These are phyloP conservation scores for Endogone sp. DNA, from an alignment of 192 early-diverging fungal species.

Conservation along the genomic window DNA sequence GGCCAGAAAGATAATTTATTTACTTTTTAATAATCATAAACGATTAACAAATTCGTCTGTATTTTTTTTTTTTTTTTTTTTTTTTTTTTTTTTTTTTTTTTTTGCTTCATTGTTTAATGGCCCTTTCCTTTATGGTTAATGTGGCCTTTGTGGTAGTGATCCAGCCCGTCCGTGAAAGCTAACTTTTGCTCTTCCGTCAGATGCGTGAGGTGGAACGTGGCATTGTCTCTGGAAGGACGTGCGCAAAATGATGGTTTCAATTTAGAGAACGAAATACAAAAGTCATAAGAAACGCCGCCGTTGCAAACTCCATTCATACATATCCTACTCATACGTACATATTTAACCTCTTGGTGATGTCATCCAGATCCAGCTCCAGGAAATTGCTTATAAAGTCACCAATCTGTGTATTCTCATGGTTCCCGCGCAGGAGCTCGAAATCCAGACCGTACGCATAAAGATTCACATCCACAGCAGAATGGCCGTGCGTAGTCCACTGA, in stretches of 20 bases:
- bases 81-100: not conserved
- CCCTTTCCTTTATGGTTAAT: not conserved
- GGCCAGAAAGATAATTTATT: too few species aligned
- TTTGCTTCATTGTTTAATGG: not conserved
- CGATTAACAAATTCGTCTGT: too few species aligned
- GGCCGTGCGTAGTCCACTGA: constrained; percentile 84
- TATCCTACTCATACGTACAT: not conserved
- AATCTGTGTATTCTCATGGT: constrained; percentile 88
- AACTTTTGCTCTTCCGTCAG: constrained; percentile 11
- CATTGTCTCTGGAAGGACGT: constrained; percentile 9
- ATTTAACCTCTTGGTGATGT: constrained; percentile 55
- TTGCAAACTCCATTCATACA: not conserved
- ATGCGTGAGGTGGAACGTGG: constrained; percentile 1
- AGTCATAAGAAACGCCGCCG: too few species aligned
- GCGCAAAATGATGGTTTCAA: too few species aligned
- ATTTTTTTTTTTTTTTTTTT: not conserved
- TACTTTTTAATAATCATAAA: too few species aligned
- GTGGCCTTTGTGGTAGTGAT: constrained; percentile 19
- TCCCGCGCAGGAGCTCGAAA: constrained; percentile 60
- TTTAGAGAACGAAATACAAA: too few species aligned
- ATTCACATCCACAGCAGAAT: constrained; percentile 95
- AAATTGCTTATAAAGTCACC: constrained; percentile 61
- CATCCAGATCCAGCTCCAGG: constrained; percentile 59
- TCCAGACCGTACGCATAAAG: constrained; percentile 78
- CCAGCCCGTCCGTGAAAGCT: constrained; percentile 12